phyloP scores from a whole-genome alignment of 2,329 filamentous ascomycete species.

The Talaromyces sp. region DNA sequence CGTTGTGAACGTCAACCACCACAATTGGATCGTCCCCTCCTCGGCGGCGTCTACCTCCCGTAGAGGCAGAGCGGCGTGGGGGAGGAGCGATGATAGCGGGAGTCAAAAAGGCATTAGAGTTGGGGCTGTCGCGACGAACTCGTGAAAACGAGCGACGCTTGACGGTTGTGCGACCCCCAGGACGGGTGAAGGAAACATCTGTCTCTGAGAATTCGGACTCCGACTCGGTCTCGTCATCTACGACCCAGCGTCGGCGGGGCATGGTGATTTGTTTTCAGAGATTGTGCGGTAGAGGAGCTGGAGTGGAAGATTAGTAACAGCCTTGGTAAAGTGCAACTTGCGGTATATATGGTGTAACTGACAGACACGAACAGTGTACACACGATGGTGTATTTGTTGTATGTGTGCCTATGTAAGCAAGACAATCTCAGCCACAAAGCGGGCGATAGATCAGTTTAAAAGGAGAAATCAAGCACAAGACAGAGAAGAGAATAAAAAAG shows the following conservation, averaged over 20 bases:
- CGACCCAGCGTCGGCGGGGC: constrained; percentile 4
- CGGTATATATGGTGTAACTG: neutral
- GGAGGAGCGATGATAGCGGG: constrained; percentile 25
- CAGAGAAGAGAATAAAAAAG: neutral
- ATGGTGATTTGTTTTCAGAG: constrained; percentile 2
- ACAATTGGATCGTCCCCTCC: constrained; percentile 28
- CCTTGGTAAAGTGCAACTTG: neutral
- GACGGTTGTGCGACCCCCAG: constrained; percentile 23
- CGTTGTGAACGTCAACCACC: constrained; percentile 37
- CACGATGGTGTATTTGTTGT: neutral
- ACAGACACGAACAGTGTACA: neutral
- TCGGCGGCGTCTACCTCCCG: constrained; percentile 30
- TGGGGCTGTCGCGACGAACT: constrained; percentile 26
- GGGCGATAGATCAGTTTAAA: neutral
- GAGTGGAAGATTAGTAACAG: neutral
- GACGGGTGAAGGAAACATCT: constrained; percentile 31
- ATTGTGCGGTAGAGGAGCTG: neutral
- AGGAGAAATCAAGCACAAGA: neutral
- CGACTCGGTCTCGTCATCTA: constrained; percentile 5
- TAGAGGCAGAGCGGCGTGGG: constrained; percentile 36
- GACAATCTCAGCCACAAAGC: neutral
- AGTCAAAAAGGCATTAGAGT: constrained; percentile 26
- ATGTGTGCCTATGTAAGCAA: neutral
- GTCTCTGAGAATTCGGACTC: constrained; percentile 29
- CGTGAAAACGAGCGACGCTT: constrained; percentile 35